Evolutionary conservation across 306 rosid genomes (phyloP).

Genomic region (Oxytropis ochrocephala): DNA sequence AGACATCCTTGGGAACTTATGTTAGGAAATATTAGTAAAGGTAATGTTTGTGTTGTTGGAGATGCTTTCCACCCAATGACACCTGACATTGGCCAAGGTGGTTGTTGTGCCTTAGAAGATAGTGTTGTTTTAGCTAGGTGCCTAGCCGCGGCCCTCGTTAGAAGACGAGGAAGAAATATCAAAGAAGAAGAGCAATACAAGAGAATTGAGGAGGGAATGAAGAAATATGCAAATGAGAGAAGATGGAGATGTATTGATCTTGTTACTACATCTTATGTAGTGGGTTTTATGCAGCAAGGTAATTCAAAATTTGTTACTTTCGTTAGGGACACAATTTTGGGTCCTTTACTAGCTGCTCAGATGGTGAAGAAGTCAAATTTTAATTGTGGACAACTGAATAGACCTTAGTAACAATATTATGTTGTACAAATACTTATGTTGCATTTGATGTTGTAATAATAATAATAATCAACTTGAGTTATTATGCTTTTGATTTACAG

Average conservation of each 20-base stretch:
- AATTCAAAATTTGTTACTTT: constrained; percentile 25
- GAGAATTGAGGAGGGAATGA: constrained; percentile 47
- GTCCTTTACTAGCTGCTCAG: constrained; percentile 20
- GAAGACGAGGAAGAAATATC: neutral
- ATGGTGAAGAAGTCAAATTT: constrained; percentile 28
- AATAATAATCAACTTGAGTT: neutral
- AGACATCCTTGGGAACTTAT: constrained; percentile 62
- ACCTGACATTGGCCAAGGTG: constrained; percentile 65
- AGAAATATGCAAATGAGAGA: constrained; percentile 51
- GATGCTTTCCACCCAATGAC: constrained; percentile 72
- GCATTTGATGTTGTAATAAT: neutral
- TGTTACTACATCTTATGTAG: constrained; percentile 30
- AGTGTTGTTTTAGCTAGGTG: constrained; percentile 58
- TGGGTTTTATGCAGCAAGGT: constrained; percentile 39
- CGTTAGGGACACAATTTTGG: constrained; percentile 47
- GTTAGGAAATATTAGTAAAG: constrained; percentile 52
- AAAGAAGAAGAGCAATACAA: constrained; percentile 19
- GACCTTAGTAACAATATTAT: neutral
- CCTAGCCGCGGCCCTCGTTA: constrained; percentile 41
- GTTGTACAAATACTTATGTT: neutral
- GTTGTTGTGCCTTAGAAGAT: constrained; percentile 56
- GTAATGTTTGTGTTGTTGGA: constrained; percentile 62
- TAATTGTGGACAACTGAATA: constrained; percentile 51
- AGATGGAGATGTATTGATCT: constrained; percentile 64
- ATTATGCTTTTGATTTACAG: constrained; percentile 33